Evolutionary conservation across 208 protist species (phyloP).

Genomic region (Acanthamoeba divionensis): DNA sequence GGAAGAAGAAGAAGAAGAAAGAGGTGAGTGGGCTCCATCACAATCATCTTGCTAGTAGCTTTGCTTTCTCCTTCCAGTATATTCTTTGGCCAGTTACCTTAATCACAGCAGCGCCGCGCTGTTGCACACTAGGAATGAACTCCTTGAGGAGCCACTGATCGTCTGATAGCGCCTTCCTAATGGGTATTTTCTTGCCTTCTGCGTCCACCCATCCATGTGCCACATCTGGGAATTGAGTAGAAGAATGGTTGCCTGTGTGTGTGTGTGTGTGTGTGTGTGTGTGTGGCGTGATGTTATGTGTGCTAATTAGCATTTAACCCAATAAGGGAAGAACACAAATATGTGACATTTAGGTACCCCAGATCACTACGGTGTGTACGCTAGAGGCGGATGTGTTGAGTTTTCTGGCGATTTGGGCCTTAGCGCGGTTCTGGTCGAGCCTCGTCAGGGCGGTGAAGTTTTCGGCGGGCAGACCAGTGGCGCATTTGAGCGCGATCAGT

Average conservation of each 20-base stretch:
- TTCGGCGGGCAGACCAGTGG: conserved; percentile 81
- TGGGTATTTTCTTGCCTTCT: conserved; percentile 61
- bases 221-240: conserved; percentile 90
- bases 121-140: conserved; percentile 88
- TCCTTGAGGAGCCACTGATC: conserved; percentile 79
- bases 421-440: conserved; percentile 94
- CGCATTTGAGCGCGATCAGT: conserved; percentile 82
- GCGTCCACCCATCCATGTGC: conserved; percentile 77
- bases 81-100: conserved; percentile 52
- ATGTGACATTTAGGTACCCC: neutral
- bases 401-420: conserved; percentile 84
- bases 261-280: neutral
- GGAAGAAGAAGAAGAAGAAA: neutral
- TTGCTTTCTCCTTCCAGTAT: conserved; percentile 68
- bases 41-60: neutral
- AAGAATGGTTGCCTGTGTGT: conserved; percentile 94
- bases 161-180: conserved; percentile 78
- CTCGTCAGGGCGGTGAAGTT: conserved; percentile 94
- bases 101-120: conserved; percentile 91
- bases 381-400: neutral
- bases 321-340: neutral
- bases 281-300: no score
- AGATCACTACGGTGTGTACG: conserved; percentile 15
- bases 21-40: neutral
- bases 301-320: neutral